Conservation (phyloP, 495 filamentous ascomycete species). For the Lasiosphaeriaceae sp. region DNA sequence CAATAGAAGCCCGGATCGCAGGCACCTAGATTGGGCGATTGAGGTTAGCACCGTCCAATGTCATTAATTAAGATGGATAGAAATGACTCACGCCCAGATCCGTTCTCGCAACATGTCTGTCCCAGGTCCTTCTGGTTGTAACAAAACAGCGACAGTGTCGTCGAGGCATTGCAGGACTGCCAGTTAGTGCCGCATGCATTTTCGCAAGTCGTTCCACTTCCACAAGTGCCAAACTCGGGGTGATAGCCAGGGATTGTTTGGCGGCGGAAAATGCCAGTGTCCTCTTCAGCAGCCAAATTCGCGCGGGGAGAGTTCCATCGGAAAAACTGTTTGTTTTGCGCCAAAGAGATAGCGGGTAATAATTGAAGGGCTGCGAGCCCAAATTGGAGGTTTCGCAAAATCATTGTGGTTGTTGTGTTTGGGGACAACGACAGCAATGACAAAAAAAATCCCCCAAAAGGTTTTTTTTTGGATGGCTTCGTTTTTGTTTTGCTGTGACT, state of each 20-base stretch:
- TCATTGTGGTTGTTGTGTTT: background rate
- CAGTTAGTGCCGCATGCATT: conserved; percentile 27
- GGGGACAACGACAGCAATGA: background rate
- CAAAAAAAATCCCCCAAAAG: no score
- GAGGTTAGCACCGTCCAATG: background rate
- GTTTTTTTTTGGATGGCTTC: no score
- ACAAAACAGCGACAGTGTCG: conserved; percentile 28
- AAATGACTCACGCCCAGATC: conserved; percentile 20
- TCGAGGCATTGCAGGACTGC: conserved; percentile 24
- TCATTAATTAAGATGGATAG: background rate
- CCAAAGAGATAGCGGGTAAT: background rate
- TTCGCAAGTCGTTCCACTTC: conserved; percentile 24
- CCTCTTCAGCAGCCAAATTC: background rate
- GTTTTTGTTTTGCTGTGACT: background rate
- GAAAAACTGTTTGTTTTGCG: conserved; percentile 16
- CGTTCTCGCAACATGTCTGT: conserved; percentile 30
- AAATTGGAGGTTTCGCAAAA: background rate
- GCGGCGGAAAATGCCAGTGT: conserved; percentile 13
- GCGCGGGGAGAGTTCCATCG: conserved; percentile 10
- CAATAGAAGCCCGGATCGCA: conserved; percentile 28
- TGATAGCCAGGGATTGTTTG: conserved; percentile 25
- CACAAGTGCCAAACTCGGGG: conserved; percentile 29
- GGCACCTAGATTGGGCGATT: conserved; percentile 11
- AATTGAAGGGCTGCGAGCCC: background rate
- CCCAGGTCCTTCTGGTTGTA: conserved; percentile 27